Conservation (phyloP, 192 early-diverging fungal genomes). For the Linnemannia zychae region DNA sequence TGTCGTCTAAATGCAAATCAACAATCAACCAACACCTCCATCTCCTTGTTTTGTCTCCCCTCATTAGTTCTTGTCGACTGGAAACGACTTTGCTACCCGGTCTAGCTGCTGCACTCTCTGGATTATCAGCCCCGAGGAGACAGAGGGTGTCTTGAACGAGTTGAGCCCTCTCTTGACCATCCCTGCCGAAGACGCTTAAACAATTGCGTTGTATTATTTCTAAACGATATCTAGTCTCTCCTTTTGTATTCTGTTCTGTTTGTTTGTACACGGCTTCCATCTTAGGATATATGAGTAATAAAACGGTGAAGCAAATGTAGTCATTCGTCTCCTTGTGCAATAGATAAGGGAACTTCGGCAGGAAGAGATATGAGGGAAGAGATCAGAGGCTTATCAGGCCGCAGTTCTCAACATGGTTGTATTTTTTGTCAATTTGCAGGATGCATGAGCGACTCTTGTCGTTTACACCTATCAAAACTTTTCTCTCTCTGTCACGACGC, state of each 20-base stretch:
- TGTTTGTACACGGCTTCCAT: background rate
- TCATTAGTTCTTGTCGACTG: slow-evolving; percentile 85
- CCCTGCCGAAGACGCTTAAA: slow-evolving; percentile 35
- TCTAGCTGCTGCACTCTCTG: slow-evolving; percentile 89
- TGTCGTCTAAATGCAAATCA: background rate
- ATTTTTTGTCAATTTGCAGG: background rate
- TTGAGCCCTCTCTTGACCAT: slow-evolving; percentile 60
- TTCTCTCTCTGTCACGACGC: background rate
- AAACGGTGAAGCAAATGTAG: background rate
- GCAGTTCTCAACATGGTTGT: background rate
- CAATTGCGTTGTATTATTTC: background rate
- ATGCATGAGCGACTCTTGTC: background rate
- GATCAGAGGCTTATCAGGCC: background rate
- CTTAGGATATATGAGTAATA: background rate
- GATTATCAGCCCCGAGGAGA: slow-evolving; percentile 92
- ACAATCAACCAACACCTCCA: background rate
- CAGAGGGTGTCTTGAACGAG: slow-evolving; percentile 78
- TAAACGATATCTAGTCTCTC: background rate
- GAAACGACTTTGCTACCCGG: slow-evolving; percentile 91
- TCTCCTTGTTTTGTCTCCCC: background rate
- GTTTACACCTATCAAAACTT: background rate
- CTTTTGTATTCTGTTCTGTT: background rate
- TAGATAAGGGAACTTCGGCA: background rate
- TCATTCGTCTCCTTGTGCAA: background rate
- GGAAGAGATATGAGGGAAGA: background rate